These are phyloP conservation scores for Astragalus glycyphyllos DNA, from an alignment of 306 rosid species.

Conservation along the genomic window DNA sequence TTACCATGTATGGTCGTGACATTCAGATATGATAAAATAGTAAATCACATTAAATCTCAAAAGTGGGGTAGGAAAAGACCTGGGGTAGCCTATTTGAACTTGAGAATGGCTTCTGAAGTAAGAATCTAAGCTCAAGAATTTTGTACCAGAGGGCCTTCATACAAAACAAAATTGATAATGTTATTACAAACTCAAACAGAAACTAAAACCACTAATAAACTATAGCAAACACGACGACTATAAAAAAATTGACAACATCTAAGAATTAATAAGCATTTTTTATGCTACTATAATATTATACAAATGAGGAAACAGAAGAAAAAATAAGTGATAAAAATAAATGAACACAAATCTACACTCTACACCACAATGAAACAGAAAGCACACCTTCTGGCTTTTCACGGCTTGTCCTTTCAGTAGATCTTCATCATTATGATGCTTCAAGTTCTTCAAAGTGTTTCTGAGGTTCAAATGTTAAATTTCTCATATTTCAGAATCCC, in stretches of 20 bases:
- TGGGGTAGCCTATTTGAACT: constrained; percentile 89
- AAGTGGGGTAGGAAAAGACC: constrained; percentile 51
- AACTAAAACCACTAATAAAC: constrained; percentile 11
- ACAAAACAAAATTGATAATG: constrained; percentile 27
- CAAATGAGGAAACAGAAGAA: constrained; percentile 11
- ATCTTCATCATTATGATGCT: constrained; percentile 84
- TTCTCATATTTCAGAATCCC: constrained; percentile 29
- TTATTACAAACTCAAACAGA: constrained; percentile 13
- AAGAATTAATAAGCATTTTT: constrained; percentile 18
- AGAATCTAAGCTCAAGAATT: constrained; percentile 82
- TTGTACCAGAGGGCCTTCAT: constrained; percentile 86
- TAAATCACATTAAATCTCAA: constrained; percentile 11
- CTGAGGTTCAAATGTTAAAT: constrained; percentile 47
- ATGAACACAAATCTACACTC: not conserved
- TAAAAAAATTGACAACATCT: constrained; percentile 12
- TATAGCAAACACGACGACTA: not conserved
- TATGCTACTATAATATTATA: constrained; percentile 6
- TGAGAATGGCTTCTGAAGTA: constrained; percentile 84
- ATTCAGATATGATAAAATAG: constrained; percentile 30
- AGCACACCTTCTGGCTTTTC: constrained; percentile 81
- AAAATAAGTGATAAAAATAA: constrained; percentile 6
- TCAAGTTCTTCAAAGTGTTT: constrained; percentile 73
- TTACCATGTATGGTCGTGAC: constrained; percentile 30
- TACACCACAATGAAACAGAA: constrained; percentile 16
- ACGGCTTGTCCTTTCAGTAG: constrained; percentile 85